A percentile compares a stretch with the other conserved stretches of the same genome.
These are phyloP conservation scores for Candida succiphila DNA, from an alignment of 805 yeast genomes.

Conservation along the genomic window DNA sequence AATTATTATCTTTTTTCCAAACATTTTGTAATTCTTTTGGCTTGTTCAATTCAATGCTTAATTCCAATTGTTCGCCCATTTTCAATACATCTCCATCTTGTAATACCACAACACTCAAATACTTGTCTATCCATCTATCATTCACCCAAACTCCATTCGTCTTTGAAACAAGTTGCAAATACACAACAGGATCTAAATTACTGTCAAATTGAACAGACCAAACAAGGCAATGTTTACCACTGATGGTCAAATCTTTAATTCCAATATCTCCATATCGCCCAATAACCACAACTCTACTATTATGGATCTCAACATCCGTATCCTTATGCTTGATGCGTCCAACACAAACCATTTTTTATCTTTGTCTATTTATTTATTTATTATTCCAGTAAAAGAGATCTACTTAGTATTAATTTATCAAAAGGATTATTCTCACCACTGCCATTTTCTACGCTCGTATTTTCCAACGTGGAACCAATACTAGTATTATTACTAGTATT, in stretches of 20 bases:
- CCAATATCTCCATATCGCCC: constrained; percentile 28
- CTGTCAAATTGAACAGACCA: constrained; percentile 35
- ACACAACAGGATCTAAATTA: constrained; percentile 33
- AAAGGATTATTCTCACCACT: neutral
- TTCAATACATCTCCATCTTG: constrained; percentile 27
- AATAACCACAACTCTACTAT: constrained; percentile 26
- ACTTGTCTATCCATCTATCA: no score
- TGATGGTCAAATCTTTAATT: constrained; percentile 28
- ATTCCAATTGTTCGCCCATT: constrained; percentile 21
- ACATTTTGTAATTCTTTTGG: neutral
- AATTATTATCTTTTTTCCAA: constrained; percentile 13
- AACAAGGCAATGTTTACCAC: constrained; percentile 33
- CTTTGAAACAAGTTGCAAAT: constrained; percentile 38
- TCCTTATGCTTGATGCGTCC: no score
- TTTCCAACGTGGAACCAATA: no score
- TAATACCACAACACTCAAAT: no score
- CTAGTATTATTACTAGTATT: no score
- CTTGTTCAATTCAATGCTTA: constrained; percentile 7
- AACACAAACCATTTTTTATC: no score
- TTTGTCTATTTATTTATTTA: no score
- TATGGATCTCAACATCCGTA: no score
- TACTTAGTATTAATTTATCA: neutral
- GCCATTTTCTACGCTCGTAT: no score
- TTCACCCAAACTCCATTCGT: constrained; percentile 42
- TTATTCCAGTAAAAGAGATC: no score